Evolutionary conservation across 177 flowering plant genomes (phyloP).

Genomic region (Vitis hybrid): DNA sequence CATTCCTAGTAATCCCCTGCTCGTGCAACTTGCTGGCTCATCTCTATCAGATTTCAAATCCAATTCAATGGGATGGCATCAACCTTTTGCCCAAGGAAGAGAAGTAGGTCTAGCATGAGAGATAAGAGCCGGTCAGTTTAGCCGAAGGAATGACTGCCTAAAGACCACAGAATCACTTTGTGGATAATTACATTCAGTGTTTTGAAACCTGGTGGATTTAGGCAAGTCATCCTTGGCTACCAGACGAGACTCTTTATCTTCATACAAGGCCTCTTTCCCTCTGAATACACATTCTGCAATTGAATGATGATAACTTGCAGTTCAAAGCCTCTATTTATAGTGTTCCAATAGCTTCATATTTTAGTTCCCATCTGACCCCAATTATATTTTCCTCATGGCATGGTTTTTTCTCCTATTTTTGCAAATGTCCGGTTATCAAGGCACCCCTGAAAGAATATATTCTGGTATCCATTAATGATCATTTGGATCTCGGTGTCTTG

Average conservation of each 20-base stretch:
- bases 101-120: conserved; percentile 30
- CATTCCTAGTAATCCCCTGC: background rate
- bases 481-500: background rate
- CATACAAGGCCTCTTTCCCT: conserved; percentile 26
- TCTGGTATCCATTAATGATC: background rate
- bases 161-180: background rate
- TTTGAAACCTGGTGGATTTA: conserved; percentile 7
- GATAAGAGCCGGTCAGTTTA: conserved; percentile 28
- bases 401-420: too few relatives aligned
- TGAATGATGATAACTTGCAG: background rate
- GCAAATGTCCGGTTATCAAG: too few relatives aligned
- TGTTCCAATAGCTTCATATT: background rate
- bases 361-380: too few relatives aligned
- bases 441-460: conserved; percentile 10
- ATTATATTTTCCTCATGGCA: too few relatives aligned
- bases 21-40: background rate
- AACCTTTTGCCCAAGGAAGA: conserved; percentile 13
- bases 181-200: background rate
- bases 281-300: background rate
- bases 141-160: conserved; percentile 30
- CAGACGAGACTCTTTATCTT: conserved; percentile 24
- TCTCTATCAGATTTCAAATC: background rate
- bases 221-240: conserved; percentile 50
- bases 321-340: conserved; percentile 16
- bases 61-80: background rate